Conservation (phyloP, 192 early-diverging fungal species). For the Spizellomyces punctatus region DNA sequence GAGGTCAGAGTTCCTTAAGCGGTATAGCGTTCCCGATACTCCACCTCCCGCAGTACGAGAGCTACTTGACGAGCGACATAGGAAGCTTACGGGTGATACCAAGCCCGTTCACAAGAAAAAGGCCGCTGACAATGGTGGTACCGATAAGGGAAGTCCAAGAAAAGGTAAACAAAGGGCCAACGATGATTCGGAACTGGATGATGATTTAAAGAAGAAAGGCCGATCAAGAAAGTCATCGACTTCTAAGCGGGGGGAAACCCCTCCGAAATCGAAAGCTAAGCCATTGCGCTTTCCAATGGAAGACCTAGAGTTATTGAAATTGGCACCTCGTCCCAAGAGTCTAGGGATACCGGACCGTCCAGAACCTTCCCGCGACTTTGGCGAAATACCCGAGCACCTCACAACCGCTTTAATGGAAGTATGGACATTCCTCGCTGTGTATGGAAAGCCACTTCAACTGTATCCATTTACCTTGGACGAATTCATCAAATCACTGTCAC, state of each 20-base stretch:
- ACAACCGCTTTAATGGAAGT: slow-evolving; percentile 56
- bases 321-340: slow-evolving; percentile 40
- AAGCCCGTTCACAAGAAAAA: not conserved
- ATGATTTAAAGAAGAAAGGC: slow-evolving; percentile 35
- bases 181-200: slow-evolving; percentile 21
- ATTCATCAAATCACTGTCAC: slow-evolving; percentile 68
- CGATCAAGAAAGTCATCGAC: slow-evolving; percentile 9
- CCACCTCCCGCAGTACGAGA: slow-evolving; percentile 19
- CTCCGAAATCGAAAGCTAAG: slow-evolving; percentile 10
- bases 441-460: slow-evolving; percentile 66
- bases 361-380: slow-evolving; percentile 41
- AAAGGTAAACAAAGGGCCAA: slow-evolving; percentile 32
- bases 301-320: slow-evolving; percentile 71
- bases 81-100: slow-evolving; percentile 25
- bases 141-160: not conserved
- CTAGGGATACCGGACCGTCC: slow-evolving; percentile 48
- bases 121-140: not conserved
- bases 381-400: slow-evolving; percentile 43
- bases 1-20: slow-evolving; percentile 39
- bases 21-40: slow-evolving; percentile 21
- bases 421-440: slow-evolving; percentile 67
- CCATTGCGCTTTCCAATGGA: slow-evolving; percentile 80
- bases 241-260: not conserved
- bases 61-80: slow-evolving; percentile 28
- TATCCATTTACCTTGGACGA: slow-evolving; percentile 76